Evolutionary conservation across 148 eudicot genomes (phyloP), one percentile per base, ranked within the genome.

Genomic region (Rhododendron williamsianum): DNA sequence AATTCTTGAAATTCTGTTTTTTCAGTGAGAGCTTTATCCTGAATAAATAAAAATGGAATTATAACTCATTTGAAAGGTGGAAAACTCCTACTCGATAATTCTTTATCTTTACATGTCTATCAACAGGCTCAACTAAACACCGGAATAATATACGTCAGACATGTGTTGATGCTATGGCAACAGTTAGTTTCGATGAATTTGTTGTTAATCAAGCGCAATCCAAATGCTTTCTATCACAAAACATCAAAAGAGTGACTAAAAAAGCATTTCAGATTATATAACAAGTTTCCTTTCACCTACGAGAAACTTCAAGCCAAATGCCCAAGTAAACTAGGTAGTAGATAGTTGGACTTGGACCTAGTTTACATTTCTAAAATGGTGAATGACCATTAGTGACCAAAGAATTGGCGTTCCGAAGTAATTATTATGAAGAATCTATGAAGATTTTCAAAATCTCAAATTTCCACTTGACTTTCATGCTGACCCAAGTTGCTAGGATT

Each of bases 1-100:
- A 91, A 87, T 85, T 92, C 92, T 93, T 94, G 93, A 88, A 96
- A 96, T 69, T 82, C 85, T 30, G 83, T 87, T 25, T 80, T 88
- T 81, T 91, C 87, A 80, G 88, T 88, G 76, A 95, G 87, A 81
- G 89, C 88, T 88, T 90, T 92, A 87, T 96, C 99, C 98, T 96
- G 89, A 48, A 86, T 48, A 83, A 52, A 87, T 6, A 9, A 27
- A 63, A 7, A 67, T 23, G 36, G 19, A 73, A 10, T 74, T 9
- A 76, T 43, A 25, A 60, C n/a, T 10, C 25, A 80, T 65, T 76
- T 45, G 12, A 60, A 60, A 43, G 63, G 4, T 18, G 36, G 25
- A 49, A 73, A 33, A 49, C 63, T 43, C 74, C 4, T 72, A 30
- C 74, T 49, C 67, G 51, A 21, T 30, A 16, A 49, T 19, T 19